Conservation (phyloP, 495 filamentous ascomycete species). For the Trypethelium eluteriae region DNA sequence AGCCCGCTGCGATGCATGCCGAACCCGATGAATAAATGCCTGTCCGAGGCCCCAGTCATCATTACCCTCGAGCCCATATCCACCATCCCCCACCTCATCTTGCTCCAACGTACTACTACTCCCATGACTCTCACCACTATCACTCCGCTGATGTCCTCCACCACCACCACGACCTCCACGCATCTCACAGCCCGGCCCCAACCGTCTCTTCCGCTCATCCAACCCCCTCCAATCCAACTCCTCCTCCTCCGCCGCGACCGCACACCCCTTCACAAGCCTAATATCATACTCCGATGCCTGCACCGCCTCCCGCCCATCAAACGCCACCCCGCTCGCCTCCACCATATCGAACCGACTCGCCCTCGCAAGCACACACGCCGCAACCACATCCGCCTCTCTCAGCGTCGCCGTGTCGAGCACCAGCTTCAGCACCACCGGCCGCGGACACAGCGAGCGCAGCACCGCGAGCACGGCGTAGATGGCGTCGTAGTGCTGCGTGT, state of each 20-base stretch:
- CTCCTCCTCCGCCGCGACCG: conserved; percentile 32
- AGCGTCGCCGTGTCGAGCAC: conserved; percentile 61
- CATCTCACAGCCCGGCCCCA: background rate
- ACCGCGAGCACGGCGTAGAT: conserved; percentile 54
- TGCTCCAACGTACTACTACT: background rate
- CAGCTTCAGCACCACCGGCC: conserved; percentile 50
- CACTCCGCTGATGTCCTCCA: background rate
- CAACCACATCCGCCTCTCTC: conserved; percentile 48
- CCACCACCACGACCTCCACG: background rate
- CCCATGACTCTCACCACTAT: background rate
- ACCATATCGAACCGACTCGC: conserved; percentile 57
- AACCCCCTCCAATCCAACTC: conserved; percentile 16
- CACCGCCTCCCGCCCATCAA: conserved; percentile 45
- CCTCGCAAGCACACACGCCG: conserved; percentile 49
- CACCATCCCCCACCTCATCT: conserved; percentile 14
- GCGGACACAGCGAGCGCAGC: conserved; percentile 46
- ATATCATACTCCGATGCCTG: conserved; percentile 49
- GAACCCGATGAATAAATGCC: background rate
- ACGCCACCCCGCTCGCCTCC: conserved; percentile 60
- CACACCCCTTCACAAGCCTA: conserved; percentile 42
- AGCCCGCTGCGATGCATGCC: conserved; percentile 31
- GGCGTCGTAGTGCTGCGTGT: conserved; percentile 39
- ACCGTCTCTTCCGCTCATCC: conserved; percentile 6
- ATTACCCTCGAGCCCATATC: background rate
- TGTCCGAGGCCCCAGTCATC: background rate